Conservation (phyloP, 805 yeast species). For the Lipomyces sp. region DNA sequence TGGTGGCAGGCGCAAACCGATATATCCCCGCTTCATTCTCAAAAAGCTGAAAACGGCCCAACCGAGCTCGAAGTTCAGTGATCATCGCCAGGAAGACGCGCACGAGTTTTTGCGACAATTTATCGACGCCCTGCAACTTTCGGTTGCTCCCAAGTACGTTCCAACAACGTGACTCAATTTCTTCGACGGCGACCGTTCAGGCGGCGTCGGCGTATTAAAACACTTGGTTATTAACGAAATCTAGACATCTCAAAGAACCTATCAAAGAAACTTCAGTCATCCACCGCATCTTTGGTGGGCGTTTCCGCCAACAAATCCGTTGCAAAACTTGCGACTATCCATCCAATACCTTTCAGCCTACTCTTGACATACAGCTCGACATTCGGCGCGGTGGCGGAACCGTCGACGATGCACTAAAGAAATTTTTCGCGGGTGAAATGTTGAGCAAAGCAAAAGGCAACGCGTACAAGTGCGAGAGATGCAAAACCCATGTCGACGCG, state of each 20-base stretch:
- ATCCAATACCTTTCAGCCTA: constrained; percentile 87
- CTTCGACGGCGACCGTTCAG: too few species aligned
- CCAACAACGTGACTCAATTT: neutral
- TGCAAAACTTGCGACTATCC: constrained; percentile 83
- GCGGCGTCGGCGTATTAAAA: too few species aligned
- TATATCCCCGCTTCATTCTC: constrained; percentile 75
- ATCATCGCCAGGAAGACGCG: constrained; percentile 78
- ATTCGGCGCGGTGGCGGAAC: constrained; percentile 56
- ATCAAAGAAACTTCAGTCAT: constrained; percentile 62
- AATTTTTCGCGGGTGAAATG: constrained; percentile 81
- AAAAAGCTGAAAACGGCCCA: constrained; percentile 63
- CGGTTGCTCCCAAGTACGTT: constrained; percentile 34
- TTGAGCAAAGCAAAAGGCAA: constrained; percentile 64
- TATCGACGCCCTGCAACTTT: constrained; percentile 37
- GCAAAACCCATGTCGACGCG: constrained; percentile 78
- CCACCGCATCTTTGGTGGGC: constrained; percentile 93
- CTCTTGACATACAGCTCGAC: constrained; percentile 88
- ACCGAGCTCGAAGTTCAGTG: constrained; percentile 29
- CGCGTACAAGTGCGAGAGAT: constrained; percentile 87
- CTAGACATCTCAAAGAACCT: constrained; percentile 26
- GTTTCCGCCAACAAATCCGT: constrained; percentile 79
- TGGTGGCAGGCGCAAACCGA: constrained; percentile 25
- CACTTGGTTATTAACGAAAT: constrained; percentile 2
- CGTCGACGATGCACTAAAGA: constrained; percentile 73
- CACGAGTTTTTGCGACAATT: constrained; percentile 76